phyloP scores from a whole-genome alignment of 1,139 yeast species.

The Suhomyces kunorum region DNA sequence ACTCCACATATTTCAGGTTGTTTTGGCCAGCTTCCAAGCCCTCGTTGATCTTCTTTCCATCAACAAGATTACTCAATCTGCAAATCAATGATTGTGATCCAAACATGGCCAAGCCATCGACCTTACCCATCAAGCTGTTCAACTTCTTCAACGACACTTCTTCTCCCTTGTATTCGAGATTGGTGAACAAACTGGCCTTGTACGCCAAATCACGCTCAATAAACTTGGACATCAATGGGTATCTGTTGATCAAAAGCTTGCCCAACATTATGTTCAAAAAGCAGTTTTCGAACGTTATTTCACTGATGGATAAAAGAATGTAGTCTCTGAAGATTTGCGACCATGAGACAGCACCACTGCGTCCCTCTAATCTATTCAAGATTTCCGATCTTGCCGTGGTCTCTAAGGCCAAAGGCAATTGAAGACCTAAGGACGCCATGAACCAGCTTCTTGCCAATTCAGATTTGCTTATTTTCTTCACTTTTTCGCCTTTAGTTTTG shows the following conservation, averaged over 20 bases:
- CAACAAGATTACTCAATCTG: slow-evolving; percentile 33
- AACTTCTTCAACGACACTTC: slow-evolving; percentile 26
- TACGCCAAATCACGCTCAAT: slow-evolving; percentile 29
- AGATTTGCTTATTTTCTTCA: slow-evolving; percentile 1
- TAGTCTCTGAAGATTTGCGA: slow-evolving; percentile 30
- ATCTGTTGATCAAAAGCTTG: slow-evolving; percentile 25
- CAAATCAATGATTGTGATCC: slow-evolving; percentile 29
- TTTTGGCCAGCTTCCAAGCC: slow-evolving; percentile 31
- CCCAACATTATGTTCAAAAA: slow-evolving; percentile 37
- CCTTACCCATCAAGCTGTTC: slow-evolving; percentile 30
- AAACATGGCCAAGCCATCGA: slow-evolving; percentile 39
- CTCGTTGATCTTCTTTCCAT: slow-evolving; percentile 25
- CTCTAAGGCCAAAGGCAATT: slow-evolving; percentile 28
- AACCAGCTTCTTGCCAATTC: slow-evolving; percentile 24
- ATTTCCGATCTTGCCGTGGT: slow-evolving; percentile 23
- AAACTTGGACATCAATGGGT: slow-evolving; percentile 24
- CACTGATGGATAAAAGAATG: slow-evolving; percentile 32
- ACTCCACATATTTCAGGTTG: slow-evolving; percentile 35
- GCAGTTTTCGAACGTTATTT: slow-evolving; percentile 40
- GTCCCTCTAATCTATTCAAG: slow-evolving; percentile 28
- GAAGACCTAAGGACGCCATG: slow-evolving; percentile 33
- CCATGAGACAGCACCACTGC: slow-evolving; percentile 16
- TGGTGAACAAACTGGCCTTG: slow-evolving; percentile 31
- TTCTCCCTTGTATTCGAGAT: slow-evolving; percentile 35
- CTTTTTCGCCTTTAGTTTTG: slow-evolving; percentile 4